Conservation (phyloP, 768 basidiomycete species). For the Ramaria rubella region DNA sequence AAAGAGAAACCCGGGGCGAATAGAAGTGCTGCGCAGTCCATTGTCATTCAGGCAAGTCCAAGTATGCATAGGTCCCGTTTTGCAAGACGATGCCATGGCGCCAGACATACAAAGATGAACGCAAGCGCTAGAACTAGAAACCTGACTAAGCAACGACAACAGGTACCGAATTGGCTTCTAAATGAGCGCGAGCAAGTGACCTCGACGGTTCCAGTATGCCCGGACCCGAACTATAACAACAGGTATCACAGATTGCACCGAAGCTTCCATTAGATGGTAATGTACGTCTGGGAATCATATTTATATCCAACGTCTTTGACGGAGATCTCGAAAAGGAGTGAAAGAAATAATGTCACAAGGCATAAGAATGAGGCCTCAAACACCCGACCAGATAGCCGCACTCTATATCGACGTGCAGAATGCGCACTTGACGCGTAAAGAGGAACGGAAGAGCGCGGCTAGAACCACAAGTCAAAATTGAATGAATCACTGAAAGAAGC, state of each 20-base stretch:
- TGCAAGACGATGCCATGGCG: background rate
- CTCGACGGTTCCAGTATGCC: no score
- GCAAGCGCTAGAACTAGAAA: background rate
- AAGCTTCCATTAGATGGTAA: constrained; percentile 1
- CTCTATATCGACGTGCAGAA: constrained; percentile 70
- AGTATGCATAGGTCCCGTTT: no score
- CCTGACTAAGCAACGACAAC: no score
- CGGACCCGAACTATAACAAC: no score
- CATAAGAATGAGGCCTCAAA: background rate
- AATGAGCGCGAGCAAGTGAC: no score
- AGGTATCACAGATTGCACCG: background rate
- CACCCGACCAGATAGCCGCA: background rate
- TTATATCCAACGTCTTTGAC: background rate
- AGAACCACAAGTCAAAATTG: constrained; percentile 14
- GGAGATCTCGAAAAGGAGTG: background rate
- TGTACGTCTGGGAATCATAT: background rate
- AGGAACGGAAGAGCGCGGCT: constrained; percentile 79
- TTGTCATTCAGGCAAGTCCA: no score
- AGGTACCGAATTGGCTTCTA: no score
- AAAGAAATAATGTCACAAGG: background rate
- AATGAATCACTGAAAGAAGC: background rate
- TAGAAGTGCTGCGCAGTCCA: no score
- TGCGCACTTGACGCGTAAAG: constrained; percentile 71
- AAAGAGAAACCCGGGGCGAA: no score
- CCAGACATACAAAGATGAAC: background rate